Evolutionary conservation across 1,284 basidiomycete genomes (phyloP).

Genomic region (Ceratobasidium sp.): DNA sequence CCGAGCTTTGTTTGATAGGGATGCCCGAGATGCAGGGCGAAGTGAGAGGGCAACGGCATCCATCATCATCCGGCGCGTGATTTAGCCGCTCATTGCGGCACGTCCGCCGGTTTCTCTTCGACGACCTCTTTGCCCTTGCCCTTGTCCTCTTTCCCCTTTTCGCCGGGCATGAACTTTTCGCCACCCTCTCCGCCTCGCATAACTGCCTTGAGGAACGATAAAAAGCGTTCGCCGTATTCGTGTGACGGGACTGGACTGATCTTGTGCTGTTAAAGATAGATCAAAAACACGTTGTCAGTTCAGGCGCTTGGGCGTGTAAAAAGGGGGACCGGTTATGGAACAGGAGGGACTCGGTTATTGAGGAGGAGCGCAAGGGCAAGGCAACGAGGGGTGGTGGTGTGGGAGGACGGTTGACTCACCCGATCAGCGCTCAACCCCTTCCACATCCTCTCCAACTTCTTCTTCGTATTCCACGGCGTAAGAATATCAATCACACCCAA

Average conservation of each 20-base stretch:
- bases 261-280: constrained; percentile 74
- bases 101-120: not conserved
- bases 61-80: too few species aligned
- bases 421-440: constrained; percentile 90
- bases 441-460: constrained; percentile 92
- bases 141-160: constrained; percentile 51
- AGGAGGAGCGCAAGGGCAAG: too few species aligned
- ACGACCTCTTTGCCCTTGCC: constrained; percentile 54
- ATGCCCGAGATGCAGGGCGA: not conserved
- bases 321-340: too few species aligned
- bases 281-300: not conserved
- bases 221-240: constrained; percentile 90
- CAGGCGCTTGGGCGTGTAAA: constrained; percentile 32
- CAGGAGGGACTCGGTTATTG: too few species aligned
- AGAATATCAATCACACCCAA: constrained; percentile 95
- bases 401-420: constrained; percentile 65
- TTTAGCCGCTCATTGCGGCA: constrained; percentile 21
- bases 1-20: not conserved
- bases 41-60: too few species aligned
- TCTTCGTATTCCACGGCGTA: constrained; percentile 86
- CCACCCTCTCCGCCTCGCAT: constrained; percentile 86
- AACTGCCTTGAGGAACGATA: constrained; percentile 87
- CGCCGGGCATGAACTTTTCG: constrained; percentile 67
- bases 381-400: too few species aligned
- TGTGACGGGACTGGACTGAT: constrained; percentile 91